Evolutionary conservation across 208 protist species (phyloP).

Genomic region (Leishmania aethiopica): DNA sequence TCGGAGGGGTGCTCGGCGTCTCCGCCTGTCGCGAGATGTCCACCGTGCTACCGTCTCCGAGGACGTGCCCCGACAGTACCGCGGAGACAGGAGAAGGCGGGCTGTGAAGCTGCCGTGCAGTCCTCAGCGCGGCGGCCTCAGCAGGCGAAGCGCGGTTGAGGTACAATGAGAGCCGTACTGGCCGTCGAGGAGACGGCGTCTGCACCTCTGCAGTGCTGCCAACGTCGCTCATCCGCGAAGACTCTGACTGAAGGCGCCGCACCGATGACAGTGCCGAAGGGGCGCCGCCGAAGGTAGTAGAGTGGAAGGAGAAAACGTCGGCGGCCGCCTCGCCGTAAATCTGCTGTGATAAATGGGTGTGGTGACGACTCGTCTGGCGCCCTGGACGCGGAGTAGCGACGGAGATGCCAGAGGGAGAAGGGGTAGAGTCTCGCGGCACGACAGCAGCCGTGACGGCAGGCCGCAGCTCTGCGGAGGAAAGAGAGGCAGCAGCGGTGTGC

Average conservation of each 20-base stretch:
- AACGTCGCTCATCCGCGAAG: background rate
- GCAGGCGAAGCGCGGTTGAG: background rate
- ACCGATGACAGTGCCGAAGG: background rate
- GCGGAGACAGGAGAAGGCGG: background rate
- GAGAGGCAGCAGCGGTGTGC: background rate
- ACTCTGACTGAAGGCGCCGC: background rate
- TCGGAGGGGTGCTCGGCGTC: conserved; percentile 10
- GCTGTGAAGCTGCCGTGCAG: background rate
- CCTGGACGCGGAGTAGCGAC: background rate
- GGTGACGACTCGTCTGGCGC: background rate
- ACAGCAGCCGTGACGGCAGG: background rate
- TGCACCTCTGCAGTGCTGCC: conserved; percentile 8
- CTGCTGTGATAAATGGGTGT: conserved; percentile 13
- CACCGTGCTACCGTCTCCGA: background rate
- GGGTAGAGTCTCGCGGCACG: background rate
- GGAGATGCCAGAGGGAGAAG: background rate
- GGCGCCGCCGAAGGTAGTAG: background rate
- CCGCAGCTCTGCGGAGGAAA: background rate
- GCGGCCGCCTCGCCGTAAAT: conserved; percentile 32
- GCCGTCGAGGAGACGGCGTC: conserved; percentile 11
- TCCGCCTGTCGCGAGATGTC: background rate
- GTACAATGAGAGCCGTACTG: background rate
- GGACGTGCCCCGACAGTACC: background rate
- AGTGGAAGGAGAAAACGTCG: conserved; percentile 23
- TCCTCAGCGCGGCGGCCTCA: background rate